phyloP scores from a whole-genome alignment of 371 early-diverging fungal genomes.

The Smittium culicis region DNA sequence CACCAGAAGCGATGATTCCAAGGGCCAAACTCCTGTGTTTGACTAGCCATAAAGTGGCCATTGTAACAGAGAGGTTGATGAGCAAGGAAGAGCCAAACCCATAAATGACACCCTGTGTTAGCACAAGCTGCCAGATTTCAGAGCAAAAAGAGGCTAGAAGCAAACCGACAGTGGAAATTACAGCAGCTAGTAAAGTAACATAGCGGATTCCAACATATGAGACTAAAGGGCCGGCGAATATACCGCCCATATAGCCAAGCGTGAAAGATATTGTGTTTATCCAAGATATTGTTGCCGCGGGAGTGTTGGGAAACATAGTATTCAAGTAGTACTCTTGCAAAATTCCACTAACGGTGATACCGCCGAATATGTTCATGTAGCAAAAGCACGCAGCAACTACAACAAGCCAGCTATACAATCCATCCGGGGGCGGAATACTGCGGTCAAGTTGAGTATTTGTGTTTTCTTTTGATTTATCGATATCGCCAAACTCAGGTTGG shows the following conservation, averaged over 20 bases:
- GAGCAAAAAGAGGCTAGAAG: conserved; percentile 10
- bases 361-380: conserved; percentile 27
- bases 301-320: neutral
- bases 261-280: conserved; percentile 6
- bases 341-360: conserved; percentile 16
- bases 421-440: neutral
- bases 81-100: conserved; percentile 26
- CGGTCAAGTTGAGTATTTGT: neutral
- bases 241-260: neutral
- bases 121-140: conserved; percentile 8
- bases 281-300: conserved; percentile 14
- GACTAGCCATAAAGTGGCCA: conserved; percentile 11
- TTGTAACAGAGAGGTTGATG: conserved; percentile 24
- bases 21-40: conserved; percentile 6
- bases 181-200: neutral
- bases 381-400: conserved; percentile 14
- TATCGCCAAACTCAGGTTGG: too few relatives aligned
- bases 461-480: too few relatives aligned
- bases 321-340: conserved; percentile 12
- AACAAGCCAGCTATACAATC: conserved; percentile 4
- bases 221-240: conserved; percentile 7
- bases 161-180: neutral
- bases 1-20: conserved; percentile 3
- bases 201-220: conserved; percentile 9
- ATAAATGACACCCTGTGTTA: conserved; percentile 38